phyloP scores from a whole-genome alignment of 2,329 filamentous ascomycete species.

The Ascochyta rabiei region DNA sequence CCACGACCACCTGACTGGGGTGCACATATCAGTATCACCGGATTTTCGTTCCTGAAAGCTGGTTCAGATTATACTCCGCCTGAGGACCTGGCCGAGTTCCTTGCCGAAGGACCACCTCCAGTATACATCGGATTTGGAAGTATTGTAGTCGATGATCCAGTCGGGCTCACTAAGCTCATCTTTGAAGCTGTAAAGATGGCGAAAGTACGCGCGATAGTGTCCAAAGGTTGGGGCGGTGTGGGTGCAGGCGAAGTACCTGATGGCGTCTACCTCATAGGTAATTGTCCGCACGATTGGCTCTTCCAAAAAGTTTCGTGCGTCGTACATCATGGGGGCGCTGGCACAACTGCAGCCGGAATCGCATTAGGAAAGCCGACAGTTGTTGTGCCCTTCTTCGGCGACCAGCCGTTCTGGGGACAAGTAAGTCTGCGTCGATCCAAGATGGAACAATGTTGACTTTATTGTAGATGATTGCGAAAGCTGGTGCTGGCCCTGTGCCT shows the following conservation, averaged over 20 bases:
- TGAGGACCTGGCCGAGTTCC: conserved; percentile 51
- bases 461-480: conserved; percentile 54
- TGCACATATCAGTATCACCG: conserved; percentile 48
- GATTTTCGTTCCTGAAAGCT: conserved; percentile 54
- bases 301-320: conserved; percentile 62
- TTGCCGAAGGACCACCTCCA: conserved; percentile 57
- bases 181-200: conserved; percentile 54
- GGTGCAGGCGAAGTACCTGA: conserved; percentile 43
- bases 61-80: conserved; percentile 50
- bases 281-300: conserved; percentile 64
- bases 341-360: conserved; percentile 63
- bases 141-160: conserved; percentile 61
- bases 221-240: conserved; percentile 59
- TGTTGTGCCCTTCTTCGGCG: conserved; percentile 64
- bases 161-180: conserved; percentile 53
- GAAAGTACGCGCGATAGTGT: conserved; percentile 57
- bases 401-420: conserved; percentile 62
- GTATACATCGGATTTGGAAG: conserved; percentile 64
- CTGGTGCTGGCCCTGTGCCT: conserved; percentile 57
- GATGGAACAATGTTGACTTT: neutral
- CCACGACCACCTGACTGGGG: conserved; percentile 32
- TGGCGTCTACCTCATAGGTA: conserved; percentile 58
- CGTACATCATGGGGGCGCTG: conserved; percentile 65
- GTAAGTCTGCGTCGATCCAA: neutral
- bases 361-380: conserved; percentile 58